Base-by-base conservation (phyloP, 2,329 filamentous ascomycete species). In the Fonsecaea monophora region DNA sequence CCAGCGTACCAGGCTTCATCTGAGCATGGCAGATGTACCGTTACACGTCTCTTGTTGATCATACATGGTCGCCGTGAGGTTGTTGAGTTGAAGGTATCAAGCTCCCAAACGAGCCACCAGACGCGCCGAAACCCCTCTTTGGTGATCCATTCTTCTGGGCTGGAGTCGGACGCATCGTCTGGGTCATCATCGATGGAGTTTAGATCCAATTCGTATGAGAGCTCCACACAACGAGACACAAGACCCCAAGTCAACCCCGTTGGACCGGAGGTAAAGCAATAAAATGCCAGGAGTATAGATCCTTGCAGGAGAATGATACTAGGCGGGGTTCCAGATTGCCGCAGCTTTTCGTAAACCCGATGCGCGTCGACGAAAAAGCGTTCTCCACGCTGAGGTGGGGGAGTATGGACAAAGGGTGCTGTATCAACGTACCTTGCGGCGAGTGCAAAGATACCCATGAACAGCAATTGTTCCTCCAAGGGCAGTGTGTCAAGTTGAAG, bases 131-230 rank as follows among this genome's bases (percentile, higher is more conserved):
- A 25, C 42, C 65, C 66, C 42, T 68, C 66, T 15, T 65, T 64
- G 21, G 62, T 57, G n/a, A 62, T 32, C 37, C 34, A 38, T 34
- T 58, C 61, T 10, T 62, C 25, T 18, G 61, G 40, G 53, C 18
- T 18, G 3, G 38, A 10, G 13, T 56, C 55, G 30, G 57, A 48
- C 57, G 53, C 54, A 45, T 60, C 56, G 35, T 13, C 35, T 7
- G 35, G 8, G 25, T 68, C 65, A 25, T 68, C 92, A 72, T 97
- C 94, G 77, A 97, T 94, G 71, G 94, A 92, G 77, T 97, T 93
- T 35, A 98, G 82, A 8, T 94, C 94, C 2, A 97, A 84, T 76
- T 97, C 94, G 30, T 97, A 90, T 7, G 92, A 94, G 58, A 97
- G 80, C 35, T 94, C 89, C 64, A 96, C 90, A 5, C 94, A 94